These are phyloP conservation scores for Dactylellina parvicollis DNA, from an alignment of 2,329 filamentous ascomycete genomes.

Conservation along the genomic window DNA sequence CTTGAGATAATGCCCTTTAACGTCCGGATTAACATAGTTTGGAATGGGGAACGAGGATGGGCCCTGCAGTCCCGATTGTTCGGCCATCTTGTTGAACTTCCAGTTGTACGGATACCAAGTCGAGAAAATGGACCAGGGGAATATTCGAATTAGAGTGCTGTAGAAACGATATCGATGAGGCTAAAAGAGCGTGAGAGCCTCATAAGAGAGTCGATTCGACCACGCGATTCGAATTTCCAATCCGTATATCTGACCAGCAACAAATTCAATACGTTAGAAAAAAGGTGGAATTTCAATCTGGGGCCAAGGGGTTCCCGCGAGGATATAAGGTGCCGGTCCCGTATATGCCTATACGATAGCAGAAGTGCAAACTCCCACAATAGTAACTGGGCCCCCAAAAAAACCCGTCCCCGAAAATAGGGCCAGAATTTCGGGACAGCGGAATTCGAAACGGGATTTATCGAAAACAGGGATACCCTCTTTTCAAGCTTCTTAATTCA, in stretches of 20 bases:
- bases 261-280: constrained; percentile 19
- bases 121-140: background rate
- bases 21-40: constrained; percentile 44
- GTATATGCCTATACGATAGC: constrained; percentile 25
- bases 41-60: constrained; percentile 43
- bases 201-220: constrained; percentile 6
- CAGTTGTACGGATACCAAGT: background rate
- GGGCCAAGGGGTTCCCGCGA: constrained; percentile 9
- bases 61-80: constrained; percentile 2
- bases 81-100: constrained; percentile 19
- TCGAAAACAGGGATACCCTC: constrained; percentile 38
- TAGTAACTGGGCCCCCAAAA: background rate
- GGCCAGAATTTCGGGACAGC: constrained; percentile 44
- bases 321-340: constrained; percentile 41
- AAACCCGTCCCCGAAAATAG: constrained; percentile 26
- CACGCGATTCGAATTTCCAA: constrained; percentile 4
- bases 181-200: constrained; percentile 30
- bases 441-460: constrained; percentile 44
- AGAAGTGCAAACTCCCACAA: background rate
- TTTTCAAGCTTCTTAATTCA: constrained; percentile 53
- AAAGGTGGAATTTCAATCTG: constrained; percentile 20
- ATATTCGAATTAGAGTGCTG: background rate
- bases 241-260: constrained; percentile 32
- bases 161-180: constrained; percentile 17
- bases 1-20: constrained; percentile 50